Evolutionary conservation across 2,329 filamentous ascomycete species (phyloP), one percentile per base, ranked within the genome.

Genomic region (Penicillium sp.): DNA sequence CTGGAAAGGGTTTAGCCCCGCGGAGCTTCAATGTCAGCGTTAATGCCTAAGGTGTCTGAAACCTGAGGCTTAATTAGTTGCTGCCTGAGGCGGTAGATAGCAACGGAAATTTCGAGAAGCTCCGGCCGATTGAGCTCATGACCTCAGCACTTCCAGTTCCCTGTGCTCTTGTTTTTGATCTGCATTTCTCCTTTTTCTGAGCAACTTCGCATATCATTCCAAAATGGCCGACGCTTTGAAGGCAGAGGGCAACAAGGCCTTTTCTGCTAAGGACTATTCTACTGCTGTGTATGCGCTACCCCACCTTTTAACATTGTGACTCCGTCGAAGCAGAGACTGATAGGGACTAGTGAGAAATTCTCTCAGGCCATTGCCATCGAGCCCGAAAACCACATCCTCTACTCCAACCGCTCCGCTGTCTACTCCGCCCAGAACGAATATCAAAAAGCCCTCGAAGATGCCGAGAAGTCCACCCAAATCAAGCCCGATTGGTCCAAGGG

Each of bases 401-500:
- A 91, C 79, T 97, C 90, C 66, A 98, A 98, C 75, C 84, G 93
- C 61, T 97, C 93, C 28, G 93, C 81, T 52, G 79, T 81, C 42
- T 83, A 95, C 66, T 88, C 91, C 39, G 96, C 93, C 46, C 86
- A 95, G 72, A 88, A 84, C 70, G 82, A 97, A 52, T 98, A 87
- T 77, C 76, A 86, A 56, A 80, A 85, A 59, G 93, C 93, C 19
- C 75, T 97, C 24, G 78, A 85, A 56, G 93, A 98, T 77, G 93
- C 93, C 51, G 84, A 84, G 66, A 96, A 96, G 79, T 93, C 88
- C 3, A 94, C 86, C 48, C 82, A 95, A 72, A 77, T 98, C 69
- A 97, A 98, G 78, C 86, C 91, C 12, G 93, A 97, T 76, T 98
- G 93, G 93, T 83, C 88, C 53, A 97, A 97, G 75, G 93, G 93